phyloP scores from a whole-genome alignment of 2,329 filamentous ascomycete genomes.

The Xylariaceae sp. region DNA sequence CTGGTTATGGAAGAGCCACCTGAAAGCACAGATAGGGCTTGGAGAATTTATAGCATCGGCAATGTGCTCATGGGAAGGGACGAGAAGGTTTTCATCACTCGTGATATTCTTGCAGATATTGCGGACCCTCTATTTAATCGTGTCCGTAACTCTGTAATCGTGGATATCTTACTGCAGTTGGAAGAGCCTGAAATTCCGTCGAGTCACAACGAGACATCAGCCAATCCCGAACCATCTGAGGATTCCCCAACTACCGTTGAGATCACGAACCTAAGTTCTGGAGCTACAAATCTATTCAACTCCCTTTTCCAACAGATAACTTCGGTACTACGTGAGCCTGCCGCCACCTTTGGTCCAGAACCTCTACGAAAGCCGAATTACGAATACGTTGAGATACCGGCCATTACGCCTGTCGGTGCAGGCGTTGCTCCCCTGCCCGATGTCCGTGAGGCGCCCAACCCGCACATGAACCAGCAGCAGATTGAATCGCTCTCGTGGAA shows the following conservation, averaged over 20 bases:
- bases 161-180: constrained; percentile 69
- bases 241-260: constrained; percentile 17
- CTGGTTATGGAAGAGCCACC: constrained; percentile 60
- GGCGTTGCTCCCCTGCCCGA: constrained; percentile 69
- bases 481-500: constrained; percentile 59
- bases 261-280: constrained; percentile 13
- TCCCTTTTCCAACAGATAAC: constrained; percentile 45
- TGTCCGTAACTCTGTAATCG: constrained; percentile 64
- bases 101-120: constrained; percentile 70
- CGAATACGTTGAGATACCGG: constrained; percentile 45
- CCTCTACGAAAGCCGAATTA: constrained; percentile 26
- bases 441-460: constrained; percentile 51
- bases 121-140: constrained; percentile 81
- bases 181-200: constrained; percentile 15
- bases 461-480: constrained; percentile 27
- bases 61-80: constrained; percentile 79
- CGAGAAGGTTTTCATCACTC: constrained; percentile 77
- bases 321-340: constrained; percentile 42
- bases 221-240: constrained; percentile 25
- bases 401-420: constrained; percentile 47
- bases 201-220: constrained; percentile 21
- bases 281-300: constrained; percentile 27
- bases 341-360: constrained; percentile 32
- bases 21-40: constrained; percentile 40
- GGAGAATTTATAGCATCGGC: constrained; percentile 76